A percentile compares a stretch with the other conserved stretches of the same genome.
phyloP scores from a whole-genome alignment of 1,284 basidiomycete genomes.

The Austropuccinia psidii region DNA sequence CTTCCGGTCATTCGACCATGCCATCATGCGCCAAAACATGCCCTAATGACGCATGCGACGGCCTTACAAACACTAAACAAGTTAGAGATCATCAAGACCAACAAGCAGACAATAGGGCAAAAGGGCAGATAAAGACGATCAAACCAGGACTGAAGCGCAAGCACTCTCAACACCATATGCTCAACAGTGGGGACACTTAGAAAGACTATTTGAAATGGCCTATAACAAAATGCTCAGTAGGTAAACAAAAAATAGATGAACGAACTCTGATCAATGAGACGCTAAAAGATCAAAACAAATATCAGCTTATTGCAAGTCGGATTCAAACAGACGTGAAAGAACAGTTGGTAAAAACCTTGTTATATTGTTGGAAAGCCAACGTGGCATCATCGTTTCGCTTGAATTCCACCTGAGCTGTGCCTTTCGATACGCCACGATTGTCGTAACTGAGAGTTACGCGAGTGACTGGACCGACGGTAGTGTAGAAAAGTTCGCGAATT shows the following conservation, averaged over 20 bases:
- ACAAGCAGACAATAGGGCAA: not conserved
- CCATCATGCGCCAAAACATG: no score
- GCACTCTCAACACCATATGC: no score
- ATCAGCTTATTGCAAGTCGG: not conserved
- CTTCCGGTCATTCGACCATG: no score
- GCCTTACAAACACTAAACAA: no score
- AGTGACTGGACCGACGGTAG: slow-evolving; percentile 33
- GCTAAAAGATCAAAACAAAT: not conserved
- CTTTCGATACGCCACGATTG: slow-evolving; percentile 25
- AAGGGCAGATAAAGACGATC: not conserved
- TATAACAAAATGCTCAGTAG: slow-evolving; percentile 5
- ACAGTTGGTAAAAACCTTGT: slow-evolving; percentile 20
- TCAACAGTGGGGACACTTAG: no score
- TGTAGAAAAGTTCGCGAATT: slow-evolving; percentile 33
- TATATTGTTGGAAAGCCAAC: slow-evolving; percentile 34
- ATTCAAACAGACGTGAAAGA: not conserved
- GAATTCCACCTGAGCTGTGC: slow-evolving; percentile 34
- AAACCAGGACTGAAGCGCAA: not conserved
- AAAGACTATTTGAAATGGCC: no score
- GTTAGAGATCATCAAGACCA: not conserved
- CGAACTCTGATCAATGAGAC: slow-evolving; percentile 37
- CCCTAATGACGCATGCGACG: no score
- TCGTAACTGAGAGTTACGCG: slow-evolving; percentile 26
- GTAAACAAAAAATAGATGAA: slow-evolving; percentile 4
- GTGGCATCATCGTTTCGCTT: slow-evolving; percentile 30